phyloP scores from a whole-genome alignment of 768 basidiomycete species.

The Lepiota brunneoincarnata region DNA sequence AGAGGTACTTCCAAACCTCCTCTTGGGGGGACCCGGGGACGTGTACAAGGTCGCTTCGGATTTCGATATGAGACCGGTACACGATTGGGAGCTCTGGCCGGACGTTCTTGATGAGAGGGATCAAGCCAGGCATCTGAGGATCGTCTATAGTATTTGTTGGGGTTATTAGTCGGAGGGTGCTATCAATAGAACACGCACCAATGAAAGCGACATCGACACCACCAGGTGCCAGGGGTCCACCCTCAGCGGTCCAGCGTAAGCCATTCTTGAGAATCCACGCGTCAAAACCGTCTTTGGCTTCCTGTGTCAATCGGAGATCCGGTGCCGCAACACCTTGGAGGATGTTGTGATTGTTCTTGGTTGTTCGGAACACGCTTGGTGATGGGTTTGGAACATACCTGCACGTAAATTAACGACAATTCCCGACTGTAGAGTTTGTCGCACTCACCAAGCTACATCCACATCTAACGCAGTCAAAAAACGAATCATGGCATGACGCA shows the following conservation, averaged over 20 bases:
- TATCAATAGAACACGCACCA: constrained; percentile 38
- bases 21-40: constrained; percentile 79
- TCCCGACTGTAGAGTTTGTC: constrained; percentile 12
- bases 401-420: constrained; percentile 4
- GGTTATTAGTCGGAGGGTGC: not conserved
- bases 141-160: constrained; percentile 46
- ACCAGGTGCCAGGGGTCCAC: constrained; percentile 79
- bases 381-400: constrained; percentile 90
- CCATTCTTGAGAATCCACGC: constrained; percentile 91
- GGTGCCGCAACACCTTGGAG: constrained; percentile 88
- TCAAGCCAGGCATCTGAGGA: constrained; percentile 93
- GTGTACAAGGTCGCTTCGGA: constrained; percentile 84
- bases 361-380: constrained; percentile 88
- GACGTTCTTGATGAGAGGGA: constrained; percentile 86
- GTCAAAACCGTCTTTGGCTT: constrained; percentile 77
- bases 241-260: constrained; percentile 81
- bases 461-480: constrained; percentile 80
- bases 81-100: constrained; percentile 85
- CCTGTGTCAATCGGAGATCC: constrained; percentile 72
- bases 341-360: constrained; percentile 95
- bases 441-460: constrained; percentile 74
- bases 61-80: constrained; percentile 96
- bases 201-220: constrained; percentile 90
- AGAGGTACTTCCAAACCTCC: constrained; percentile 93
- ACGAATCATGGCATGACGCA: constrained; percentile 92